Evolutionary conservation across 345 rosid species (phyloP), one percentile per base, ranked within the genome.

Genomic region (Populus tremula): DNA sequence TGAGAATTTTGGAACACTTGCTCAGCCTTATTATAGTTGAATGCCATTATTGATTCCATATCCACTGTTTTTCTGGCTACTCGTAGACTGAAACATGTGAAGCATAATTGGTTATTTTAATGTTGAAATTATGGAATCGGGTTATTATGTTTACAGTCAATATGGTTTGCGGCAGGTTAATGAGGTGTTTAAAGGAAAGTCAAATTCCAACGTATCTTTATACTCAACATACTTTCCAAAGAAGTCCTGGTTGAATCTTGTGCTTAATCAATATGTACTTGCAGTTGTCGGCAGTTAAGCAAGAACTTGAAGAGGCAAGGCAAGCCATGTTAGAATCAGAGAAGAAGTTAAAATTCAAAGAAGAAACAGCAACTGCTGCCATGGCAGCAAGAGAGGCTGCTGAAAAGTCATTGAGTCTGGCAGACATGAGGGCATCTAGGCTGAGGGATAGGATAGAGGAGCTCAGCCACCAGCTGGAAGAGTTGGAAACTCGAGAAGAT

Each of bases 371-470:
- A 2, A 85, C 87, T 8, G 98, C 99, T 7, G 98, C 99, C 64
- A 96, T 96, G 97, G 93, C 94, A 18, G 99, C 98, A 33, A 94
- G 99, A 81, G 99, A 94, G 75, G 99, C 99, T 47, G 99, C 99
- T 35, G 99, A 92, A 88, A 90, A 90, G 82, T 96, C 99, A 11
- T 85, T 96, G 84, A 86, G 85, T 71, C 78, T 96, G 73, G 99
- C 96, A 13, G 99, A 96, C 87, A 67, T 77, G 79, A 94, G 98
- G 73, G 97, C 98, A 2, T 75, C 92, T n/a, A 88, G 96, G 85
- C 87, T 94, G 83, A 89, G 99, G 84, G 99, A 90, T 67, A 92
- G 96, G 83, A 87, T 94, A 62, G 97, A 94, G 86, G 97, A 91
- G 83, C 88, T 94, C 59, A 92, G 89, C 86, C 90, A 77, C 78